These are phyloP conservation scores for Hirschioporus abietinus DNA, from an alignment of 768 basidiomycete genomes.

Conservation along the genomic window DNA sequence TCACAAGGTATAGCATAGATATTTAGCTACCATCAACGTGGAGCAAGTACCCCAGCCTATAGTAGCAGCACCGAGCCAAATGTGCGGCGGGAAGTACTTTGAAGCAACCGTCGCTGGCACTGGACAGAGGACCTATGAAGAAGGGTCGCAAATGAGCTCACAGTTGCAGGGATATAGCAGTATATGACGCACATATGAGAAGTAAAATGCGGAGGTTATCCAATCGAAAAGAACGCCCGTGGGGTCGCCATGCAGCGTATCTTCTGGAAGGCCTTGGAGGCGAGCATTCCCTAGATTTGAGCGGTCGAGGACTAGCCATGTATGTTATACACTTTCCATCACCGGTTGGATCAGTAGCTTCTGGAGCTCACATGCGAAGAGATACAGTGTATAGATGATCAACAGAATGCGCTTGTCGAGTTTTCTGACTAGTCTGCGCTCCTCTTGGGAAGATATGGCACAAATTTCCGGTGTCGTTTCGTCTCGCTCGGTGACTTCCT, in stretches of 20 bases:
- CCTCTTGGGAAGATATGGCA: not conserved
- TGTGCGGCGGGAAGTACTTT: constrained; percentile 11
- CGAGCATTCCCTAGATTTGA: constrained; percentile 16
- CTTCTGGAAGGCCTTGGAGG: constrained; percentile 11
- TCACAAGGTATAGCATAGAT: not conserved
- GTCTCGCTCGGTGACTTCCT: not conserved
- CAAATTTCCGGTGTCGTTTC: not conserved
- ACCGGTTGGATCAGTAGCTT: not conserved
- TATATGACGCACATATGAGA: constrained; percentile 12
- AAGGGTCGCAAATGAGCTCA: not conserved
- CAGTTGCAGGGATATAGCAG: not conserved
- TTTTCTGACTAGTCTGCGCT: not conserved
- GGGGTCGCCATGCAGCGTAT: constrained; percentile 9
- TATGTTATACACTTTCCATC: not conserved
- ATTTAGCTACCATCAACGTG: constrained; percentile 12
- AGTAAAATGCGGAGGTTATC: constrained; percentile 13
- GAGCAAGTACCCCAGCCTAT: constrained; percentile 10
- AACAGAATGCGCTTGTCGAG: not conserved
- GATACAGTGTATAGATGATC: not conserved
- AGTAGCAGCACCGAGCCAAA: constrained; percentile 12
- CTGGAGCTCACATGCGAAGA: not conserved
- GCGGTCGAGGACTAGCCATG: constrained; percentile 24
- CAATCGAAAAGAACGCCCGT: constrained; percentile 11
- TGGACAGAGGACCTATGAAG: constrained; percentile 8
- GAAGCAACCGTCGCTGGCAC: constrained; percentile 6